Conservation (phyloP, 2,329 filamentous ascomycete species). For the Colletotrichum simmondsii region DNA sequence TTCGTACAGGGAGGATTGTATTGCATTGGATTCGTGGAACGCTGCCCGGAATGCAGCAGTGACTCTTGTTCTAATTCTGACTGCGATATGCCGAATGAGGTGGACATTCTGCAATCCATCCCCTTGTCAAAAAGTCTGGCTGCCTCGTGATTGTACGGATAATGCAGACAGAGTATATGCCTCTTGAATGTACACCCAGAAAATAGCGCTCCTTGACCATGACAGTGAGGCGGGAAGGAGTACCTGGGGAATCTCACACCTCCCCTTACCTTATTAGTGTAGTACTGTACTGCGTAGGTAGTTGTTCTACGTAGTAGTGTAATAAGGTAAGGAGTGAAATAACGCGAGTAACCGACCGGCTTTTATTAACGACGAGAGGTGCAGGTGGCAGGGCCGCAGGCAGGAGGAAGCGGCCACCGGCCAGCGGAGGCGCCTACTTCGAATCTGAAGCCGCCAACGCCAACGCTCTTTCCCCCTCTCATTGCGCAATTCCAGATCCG, state of each 20-base stretch:
- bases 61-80: neutral
- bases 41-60: slow-evolving; percentile 4
- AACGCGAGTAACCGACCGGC: slow-evolving; percentile 4
- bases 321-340: neutral
- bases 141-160: slow-evolving; percentile 12
- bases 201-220: slow-evolving; percentile 23
- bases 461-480: slow-evolving; percentile 21
- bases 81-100: neutral
- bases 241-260: neutral
- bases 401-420: neutral
- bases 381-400: neutral
- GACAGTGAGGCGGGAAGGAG: neutral
- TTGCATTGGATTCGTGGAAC: neutral
- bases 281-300: neutral
- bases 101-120: slow-evolving; percentile 6
- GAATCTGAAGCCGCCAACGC: slow-evolving; percentile 10
- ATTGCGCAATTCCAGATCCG: slow-evolving; percentile 30
- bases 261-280: neutral
- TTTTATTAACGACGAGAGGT: neutral
- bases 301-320: neutral
- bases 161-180: neutral
- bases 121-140: neutral
- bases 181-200: neutral
- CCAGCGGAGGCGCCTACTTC: neutral
- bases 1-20: neutral